These are phyloP conservation scores for Tripterygium wilfordii DNA, from an alignment of 177 flowering plant genomes.

Conservation along the genomic window DNA sequence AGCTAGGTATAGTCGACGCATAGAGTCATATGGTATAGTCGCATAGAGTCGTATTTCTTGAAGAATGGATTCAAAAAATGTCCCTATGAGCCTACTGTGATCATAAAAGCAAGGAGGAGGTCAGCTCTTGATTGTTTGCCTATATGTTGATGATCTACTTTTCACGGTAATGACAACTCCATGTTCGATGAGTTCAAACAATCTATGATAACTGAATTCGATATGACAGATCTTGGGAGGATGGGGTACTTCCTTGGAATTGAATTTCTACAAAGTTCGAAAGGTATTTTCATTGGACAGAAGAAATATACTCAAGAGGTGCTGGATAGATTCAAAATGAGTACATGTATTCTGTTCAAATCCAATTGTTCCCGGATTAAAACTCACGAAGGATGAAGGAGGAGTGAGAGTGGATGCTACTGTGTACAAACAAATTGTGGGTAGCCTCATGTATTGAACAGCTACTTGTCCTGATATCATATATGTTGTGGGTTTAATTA, in stretches of 20 bases:
- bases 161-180: not conserved
- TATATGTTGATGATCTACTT: constrained; percentile 7
- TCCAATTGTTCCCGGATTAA: not conserved
- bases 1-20: constrained; percentile 4
- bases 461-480: not conserved
- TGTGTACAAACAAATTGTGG: not conserved
- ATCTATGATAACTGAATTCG: constrained; percentile 1
- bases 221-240: constrained; percentile 3
- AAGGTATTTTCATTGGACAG: constrained; percentile 1
- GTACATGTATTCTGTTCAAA: not conserved
- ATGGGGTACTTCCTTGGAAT: constrained; percentile 1
- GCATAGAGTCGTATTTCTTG: not conserved
- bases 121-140: not conserved
- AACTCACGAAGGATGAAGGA: not conserved
- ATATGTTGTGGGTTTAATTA: not conserved
- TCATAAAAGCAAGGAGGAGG: not conserved
- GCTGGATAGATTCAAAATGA: not conserved
- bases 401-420: not conserved
- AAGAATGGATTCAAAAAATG: constrained; percentile 1
- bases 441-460: not conserved
- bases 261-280: not conserved
- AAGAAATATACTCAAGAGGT: not conserved
- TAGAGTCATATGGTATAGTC: no score
- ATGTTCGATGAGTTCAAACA: not conserved
- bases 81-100: not conserved